Evolutionary conservation across 768 basidiomycete species (phyloP).

Genomic region (Tricholoma saponaceum): DNA sequence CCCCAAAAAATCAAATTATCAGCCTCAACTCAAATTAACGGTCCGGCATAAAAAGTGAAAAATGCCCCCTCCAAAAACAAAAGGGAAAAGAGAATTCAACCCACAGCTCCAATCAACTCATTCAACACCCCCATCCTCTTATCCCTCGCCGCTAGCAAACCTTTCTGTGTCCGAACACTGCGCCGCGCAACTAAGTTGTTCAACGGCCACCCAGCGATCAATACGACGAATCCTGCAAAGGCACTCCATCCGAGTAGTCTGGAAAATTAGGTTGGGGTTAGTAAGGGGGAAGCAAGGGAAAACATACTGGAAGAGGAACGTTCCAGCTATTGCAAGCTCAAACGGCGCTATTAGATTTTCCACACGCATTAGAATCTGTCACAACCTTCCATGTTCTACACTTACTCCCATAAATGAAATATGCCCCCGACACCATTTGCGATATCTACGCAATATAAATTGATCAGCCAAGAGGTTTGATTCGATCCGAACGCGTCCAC

Average conservation of each 20-base stretch:
- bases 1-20: too few species aligned
- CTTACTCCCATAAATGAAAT: conserved; percentile 55
- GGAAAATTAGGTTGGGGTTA: neutral
- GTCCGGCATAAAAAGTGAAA: too few species aligned
- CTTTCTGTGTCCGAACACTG: conserved; percentile 56
- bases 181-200: conserved; percentile 63
- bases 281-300: neutral
- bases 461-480: neutral
- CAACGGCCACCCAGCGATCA: conserved; percentile 67
- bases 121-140: conserved; percentile 74
- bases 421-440: conserved; percentile 49
- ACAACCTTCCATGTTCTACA: neutral
- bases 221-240: conserved; percentile 67
- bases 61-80: neutral
- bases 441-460: conserved; percentile 31
- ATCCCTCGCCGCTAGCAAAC: conserved; percentile 59
- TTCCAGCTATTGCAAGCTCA: conserved; percentile 66
- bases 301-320: conserved; percentile 74
- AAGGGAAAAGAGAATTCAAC: conserved; percentile 10
- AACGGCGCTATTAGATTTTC: conserved; percentile 49
- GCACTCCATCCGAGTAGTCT: conserved; percentile 67
- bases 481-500: neutral
- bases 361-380: neutral
- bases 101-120: conserved; percentile 67
- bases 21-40: too few species aligned